Conservation (phyloP, 305 asterid species). For the Solanum hybrid region DNA sequence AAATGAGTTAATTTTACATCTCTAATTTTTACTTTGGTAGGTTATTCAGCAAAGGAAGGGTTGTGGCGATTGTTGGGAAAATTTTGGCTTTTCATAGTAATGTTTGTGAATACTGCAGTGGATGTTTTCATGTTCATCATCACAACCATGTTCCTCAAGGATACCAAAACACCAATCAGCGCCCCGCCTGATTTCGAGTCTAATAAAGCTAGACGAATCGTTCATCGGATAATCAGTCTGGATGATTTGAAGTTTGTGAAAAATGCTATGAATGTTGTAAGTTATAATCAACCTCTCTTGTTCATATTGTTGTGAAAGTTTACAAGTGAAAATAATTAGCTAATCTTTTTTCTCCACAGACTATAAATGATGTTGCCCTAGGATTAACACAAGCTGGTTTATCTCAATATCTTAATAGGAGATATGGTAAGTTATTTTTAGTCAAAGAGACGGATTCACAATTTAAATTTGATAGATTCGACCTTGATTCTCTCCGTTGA, state of each 20-base stretch:
- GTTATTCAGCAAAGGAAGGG: not conserved
- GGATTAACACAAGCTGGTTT: conserved; percentile 33
- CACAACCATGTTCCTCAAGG: conserved; percentile 27
- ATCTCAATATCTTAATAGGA: conserved; percentile 29
- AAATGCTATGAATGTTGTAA: conserved; percentile 16
- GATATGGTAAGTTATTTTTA: conserved; percentile 21
- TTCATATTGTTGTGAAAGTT: not conserved
- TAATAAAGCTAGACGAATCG: conserved; percentile 16
- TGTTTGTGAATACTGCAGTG: conserved; percentile 10
- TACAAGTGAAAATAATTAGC: not conserved
- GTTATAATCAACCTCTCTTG: not conserved
- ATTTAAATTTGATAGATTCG: not conserved
- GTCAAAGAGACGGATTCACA: not conserved
- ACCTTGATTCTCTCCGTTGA: not conserved
- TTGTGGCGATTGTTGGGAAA: not conserved
- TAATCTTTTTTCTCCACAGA: conserved; percentile 12
- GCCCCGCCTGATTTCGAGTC: not conserved
- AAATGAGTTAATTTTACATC: not conserved
- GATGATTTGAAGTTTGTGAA: conserved; percentile 24
- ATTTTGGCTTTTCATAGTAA: not conserved
- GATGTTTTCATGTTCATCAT: conserved; percentile 18
- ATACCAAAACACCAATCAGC: conserved; percentile 21
- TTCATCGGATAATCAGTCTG: conserved; percentile 14
- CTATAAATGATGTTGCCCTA: conserved; percentile 32
- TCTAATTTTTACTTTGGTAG: not conserved